Percentiles rank a stretch among this genome's conserved stretches.
Evolutionary conservation across 768 basidiomycete genomes (phyloP).

Genomic region (Lactarius vividus): DNA sequence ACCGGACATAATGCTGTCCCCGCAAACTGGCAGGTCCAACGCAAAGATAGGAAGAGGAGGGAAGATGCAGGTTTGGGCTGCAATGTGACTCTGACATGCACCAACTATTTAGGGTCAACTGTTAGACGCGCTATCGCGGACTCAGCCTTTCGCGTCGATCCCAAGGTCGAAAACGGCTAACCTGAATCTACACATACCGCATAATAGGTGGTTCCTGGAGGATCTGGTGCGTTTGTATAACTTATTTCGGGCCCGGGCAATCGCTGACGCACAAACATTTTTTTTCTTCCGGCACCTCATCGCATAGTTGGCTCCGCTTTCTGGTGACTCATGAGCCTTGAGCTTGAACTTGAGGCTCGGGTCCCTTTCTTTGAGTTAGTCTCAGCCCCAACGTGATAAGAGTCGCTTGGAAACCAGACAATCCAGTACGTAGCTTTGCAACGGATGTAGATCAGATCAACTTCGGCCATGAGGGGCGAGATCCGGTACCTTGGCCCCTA

Average conservation of each 20-base stretch:
- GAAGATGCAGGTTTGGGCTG: neutral
- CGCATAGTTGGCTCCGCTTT: neutral
- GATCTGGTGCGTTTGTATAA: neutral
- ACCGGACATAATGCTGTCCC: constrained; percentile 7
- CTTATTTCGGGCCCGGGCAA: too few relatives aligned
- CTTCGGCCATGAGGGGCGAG: neutral
- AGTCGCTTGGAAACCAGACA: neutral
- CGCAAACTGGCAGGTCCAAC: neutral
- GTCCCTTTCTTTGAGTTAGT: neutral
- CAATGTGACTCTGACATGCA: neutral
- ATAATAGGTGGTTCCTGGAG: neutral
- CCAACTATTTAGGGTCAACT: neutral
- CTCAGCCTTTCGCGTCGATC: neutral
- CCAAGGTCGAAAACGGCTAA: neutral
- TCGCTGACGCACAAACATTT: neutral
- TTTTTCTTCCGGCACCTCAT: neutral
- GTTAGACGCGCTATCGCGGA: neutral
- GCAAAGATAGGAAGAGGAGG: neutral
- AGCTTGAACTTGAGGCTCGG: neutral
- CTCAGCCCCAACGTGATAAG: neutral
- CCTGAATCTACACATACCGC: neutral
- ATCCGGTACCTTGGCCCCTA: neutral
- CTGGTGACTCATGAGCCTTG: neutral
- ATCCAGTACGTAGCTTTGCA: neutral
- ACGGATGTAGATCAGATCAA: neutral